These are phyloP conservation scores for Endocarpon pusillum DNA, from an alignment of 495 filamentous ascomycete genomes.

Conservation along the genomic window DNA sequence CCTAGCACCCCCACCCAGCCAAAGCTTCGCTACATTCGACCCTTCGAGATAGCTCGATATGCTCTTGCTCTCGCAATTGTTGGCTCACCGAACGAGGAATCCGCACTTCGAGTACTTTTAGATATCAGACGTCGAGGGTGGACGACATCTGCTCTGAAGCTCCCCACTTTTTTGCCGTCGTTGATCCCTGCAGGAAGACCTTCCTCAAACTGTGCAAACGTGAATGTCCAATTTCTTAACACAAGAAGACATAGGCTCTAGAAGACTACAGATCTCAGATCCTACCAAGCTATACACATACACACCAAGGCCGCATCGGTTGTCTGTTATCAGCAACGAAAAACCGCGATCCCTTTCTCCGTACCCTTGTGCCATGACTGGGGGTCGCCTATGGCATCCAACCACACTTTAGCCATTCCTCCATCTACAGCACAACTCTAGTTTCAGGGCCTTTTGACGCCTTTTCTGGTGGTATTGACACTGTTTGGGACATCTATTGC, in stretches of 20 bases:
- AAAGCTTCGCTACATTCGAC: neutral
- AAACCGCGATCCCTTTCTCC: conserved; percentile 40
- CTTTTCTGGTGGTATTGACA: no score
- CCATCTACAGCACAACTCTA: no score
- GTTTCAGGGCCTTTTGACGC: no score
- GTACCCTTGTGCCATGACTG: conserved; percentile 39
- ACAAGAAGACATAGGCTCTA: neutral
- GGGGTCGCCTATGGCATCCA: conserved; percentile 24
- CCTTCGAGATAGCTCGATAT: neutral
- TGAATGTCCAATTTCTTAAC: neutral
- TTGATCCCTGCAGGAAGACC: neutral
- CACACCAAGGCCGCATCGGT: conserved; percentile 29
- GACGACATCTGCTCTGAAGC: neutral
- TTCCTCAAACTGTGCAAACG: neutral
- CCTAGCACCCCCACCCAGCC: no score
- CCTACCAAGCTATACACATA: neutral
- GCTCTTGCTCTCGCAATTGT: neutral
- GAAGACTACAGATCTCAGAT: neutral
- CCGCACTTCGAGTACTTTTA: neutral
- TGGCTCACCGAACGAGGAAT: neutral
- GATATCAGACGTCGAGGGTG: no score
- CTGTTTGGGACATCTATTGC: no score
- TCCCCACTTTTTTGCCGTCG: neutral
- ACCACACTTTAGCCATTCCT: no score
- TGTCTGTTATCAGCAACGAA: conserved; percentile 36